Conservation (phyloP, 208 protist genomes). For the Trypanosomatidae sp. region DNA sequence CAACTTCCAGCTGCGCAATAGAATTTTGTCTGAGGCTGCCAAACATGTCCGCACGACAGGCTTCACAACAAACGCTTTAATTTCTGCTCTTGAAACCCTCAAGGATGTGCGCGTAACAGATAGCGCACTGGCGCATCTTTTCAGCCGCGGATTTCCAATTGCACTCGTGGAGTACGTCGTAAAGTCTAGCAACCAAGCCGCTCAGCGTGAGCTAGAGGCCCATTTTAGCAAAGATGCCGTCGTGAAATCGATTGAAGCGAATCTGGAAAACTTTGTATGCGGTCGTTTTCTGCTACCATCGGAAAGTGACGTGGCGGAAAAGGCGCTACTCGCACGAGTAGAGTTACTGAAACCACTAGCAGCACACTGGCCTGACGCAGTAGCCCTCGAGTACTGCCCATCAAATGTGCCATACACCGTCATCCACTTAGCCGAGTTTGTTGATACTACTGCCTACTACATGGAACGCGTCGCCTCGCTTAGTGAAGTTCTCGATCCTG, state of each 20-base stretch:
- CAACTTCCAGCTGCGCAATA: slow-evolving; percentile 23
- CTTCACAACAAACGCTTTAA: slow-evolving; percentile 38
- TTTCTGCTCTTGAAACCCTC: slow-evolving; percentile 23
- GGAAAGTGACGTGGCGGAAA: slow-evolving; percentile 42
- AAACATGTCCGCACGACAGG: slow-evolving; percentile 42
- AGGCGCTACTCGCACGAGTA: slow-evolving; percentile 51
- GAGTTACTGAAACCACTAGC: slow-evolving; percentile 40
- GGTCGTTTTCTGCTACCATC: slow-evolving; percentile 38
- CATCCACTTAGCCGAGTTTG: slow-evolving; percentile 64
- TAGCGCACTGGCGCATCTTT: slow-evolving; percentile 33
- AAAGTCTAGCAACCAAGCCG: slow-evolving; percentile 34
- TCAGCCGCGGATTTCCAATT: slow-evolving; percentile 59
- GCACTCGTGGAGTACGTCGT: slow-evolving; percentile 73
- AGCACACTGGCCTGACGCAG: slow-evolving; percentile 57
- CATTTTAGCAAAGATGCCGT: slow-evolving; percentile 60
- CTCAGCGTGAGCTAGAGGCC: slow-evolving; percentile 41
- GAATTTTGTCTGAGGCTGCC: slow-evolving; percentile 39
- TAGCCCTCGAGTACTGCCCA: slow-evolving; percentile 58
- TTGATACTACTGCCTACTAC: slow-evolving; percentile 69
- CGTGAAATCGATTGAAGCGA: slow-evolving; percentile 39
- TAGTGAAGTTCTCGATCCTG: slow-evolving; percentile 34
- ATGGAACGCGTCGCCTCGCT: slow-evolving; percentile 68
- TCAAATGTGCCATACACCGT: slow-evolving; percentile 66
- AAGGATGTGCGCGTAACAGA: slow-evolving; percentile 16
- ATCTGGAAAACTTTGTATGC: slow-evolving; percentile 47